Percentiles rank a stretch among this genome's conserved stretches.
Evolutionary conservation across 2,329 filamentous ascomycete species (phyloP).

Genomic region (Cercospora beticola): DNA sequence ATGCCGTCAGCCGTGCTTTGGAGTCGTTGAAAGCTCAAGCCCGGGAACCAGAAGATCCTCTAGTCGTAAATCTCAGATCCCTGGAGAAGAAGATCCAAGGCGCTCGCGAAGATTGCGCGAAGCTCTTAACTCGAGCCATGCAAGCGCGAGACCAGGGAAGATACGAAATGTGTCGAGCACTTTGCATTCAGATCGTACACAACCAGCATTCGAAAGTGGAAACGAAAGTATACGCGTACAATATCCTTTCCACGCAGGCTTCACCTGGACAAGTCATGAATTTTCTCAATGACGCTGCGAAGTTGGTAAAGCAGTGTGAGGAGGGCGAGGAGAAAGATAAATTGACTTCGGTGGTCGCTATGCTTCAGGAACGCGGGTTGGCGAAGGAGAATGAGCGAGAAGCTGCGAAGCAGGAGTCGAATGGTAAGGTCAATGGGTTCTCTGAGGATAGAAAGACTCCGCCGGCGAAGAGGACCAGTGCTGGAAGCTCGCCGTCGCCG

Average conservation of each 20-base stretch:
- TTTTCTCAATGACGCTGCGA: conserved; percentile 22
- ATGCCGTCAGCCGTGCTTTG: conserved; percentile 23
- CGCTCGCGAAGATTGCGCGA: conserved; percentile 19
- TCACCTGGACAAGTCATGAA: conserved; percentile 22
- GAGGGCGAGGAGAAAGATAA: conserved; percentile 20
- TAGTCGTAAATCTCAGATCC: conserved; percentile 14
- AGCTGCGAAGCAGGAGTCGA: conserved; percentile 3
- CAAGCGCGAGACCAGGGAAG: conserved; percentile 21
- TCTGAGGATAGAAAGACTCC: not conserved
- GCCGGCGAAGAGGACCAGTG: not conserved
- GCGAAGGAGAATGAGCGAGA: conserved; percentile 8
- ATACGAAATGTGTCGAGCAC: conserved; percentile 26
- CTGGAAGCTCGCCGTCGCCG: not conserved
- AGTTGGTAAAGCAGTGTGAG: conserved; percentile 20
- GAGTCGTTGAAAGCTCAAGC: conserved; percentile 17
- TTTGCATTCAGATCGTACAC: conserved; percentile 27
- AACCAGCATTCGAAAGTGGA: conserved; percentile 23
- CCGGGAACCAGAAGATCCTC: conserved; percentile 6
- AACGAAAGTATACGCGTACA: conserved; percentile 29
- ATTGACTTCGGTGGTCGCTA: conserved; percentile 22
- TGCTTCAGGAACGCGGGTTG: conserved; percentile 21
- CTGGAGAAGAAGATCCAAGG: conserved; percentile 21
- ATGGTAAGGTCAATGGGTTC: not conserved
- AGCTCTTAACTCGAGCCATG: conserved; percentile 27
- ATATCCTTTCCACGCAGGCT: conserved; percentile 27